Base-by-base conservation (phyloP, 2,329 filamentous ascomycete genomes). In the Colletotrichum sojae region DNA sequence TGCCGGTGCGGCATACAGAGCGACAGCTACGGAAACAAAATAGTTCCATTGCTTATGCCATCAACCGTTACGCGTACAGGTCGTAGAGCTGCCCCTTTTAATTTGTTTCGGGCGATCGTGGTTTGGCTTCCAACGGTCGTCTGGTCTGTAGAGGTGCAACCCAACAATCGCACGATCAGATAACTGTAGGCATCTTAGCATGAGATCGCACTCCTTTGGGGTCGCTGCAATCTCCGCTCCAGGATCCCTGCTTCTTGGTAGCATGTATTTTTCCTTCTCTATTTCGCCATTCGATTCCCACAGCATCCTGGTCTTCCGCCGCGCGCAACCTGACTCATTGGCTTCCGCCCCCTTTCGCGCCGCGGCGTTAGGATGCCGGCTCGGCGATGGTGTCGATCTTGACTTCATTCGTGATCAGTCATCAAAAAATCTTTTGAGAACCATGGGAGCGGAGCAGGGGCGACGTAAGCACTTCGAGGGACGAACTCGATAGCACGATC, bases 321-420 rank as follows among this genome's bases (percentile, higher is more conserved):
- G n/a, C 18, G 57, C 63, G 63, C 20, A n/a, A 39, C 36, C 46
- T 60, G 63, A 65, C 55, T 65, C 55, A 55, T 31, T 15, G 9
- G 40, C 20, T 18, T 15, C 25, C n/a, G 45, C 9, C 48, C 39
- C 48, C 18, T 25, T 16, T 52, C 62, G 36, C 43, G 12, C 46
- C 22, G 31, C 63, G 54, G 39, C 31, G 10, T 36, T 40, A 55
- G 22, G 55, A 53, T 13, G 48, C 55, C 48, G 40, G 53, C 46
- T 25, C 54, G 46, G 63, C 55, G 63, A 15, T 60, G 54, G 31
- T 31, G 55, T 39, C 46, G 55, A 65, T 65, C 63, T 25, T 55
- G 39, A 45, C 39, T 54, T 60, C 31, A 36, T 36, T 36, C 31
- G 31, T 36, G 10, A 36, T 36, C 31, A 8, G 10, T 9, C 31